phyloP scores from a whole-genome alignment of 140 eudicot species.

The Senecio squalidus region DNA sequence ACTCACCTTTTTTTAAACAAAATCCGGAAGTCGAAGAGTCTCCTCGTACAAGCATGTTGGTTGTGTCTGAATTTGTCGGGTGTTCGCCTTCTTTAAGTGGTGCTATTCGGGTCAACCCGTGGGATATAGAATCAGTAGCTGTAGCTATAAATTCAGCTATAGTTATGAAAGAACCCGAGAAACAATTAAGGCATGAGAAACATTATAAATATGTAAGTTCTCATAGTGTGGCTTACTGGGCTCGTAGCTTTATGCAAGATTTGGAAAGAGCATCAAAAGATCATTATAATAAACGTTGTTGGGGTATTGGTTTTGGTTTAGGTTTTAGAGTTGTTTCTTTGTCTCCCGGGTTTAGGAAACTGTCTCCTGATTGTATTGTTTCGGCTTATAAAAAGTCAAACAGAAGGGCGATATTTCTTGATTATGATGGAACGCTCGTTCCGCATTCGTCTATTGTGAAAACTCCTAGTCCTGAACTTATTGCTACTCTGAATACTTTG shows the following conservation, averaged over 20 bases:
- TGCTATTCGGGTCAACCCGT: conserved; percentile 88
- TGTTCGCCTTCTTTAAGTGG: conserved; percentile 93
- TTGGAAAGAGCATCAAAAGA: conserved; percentile 71
- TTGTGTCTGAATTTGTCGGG: conserved; percentile 85
- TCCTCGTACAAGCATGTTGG: conserved; percentile 73
- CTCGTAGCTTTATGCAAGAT: conserved; percentile 82
- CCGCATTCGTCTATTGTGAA: conserved; percentile 56
- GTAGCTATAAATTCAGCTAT: conserved; percentile 65
- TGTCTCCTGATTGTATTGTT: conserved; percentile 49
- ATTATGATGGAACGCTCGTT: conserved; percentile 83
- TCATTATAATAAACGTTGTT: conserved; percentile 62
- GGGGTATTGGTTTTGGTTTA: conserved; percentile 83
- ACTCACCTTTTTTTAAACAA: conserved; percentile 48
- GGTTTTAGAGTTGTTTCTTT: conserved; percentile 63
- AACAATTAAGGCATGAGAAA: conserved; percentile 65
- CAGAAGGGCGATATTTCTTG: conserved; percentile 74
- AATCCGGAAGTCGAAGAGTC: conserved; percentile 39
- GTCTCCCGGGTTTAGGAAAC: conserved; percentile 58
- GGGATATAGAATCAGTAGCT: conserved; percentile 82
- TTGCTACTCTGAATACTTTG: conserved; percentile 44
- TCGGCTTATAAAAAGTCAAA: conserved; percentile 61
- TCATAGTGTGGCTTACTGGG: conserved; percentile 83
- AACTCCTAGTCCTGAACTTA: conserved; percentile 55
- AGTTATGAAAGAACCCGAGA: conserved; percentile 53
- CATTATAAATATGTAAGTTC: conserved; percentile 78